Percentiles rank a stretch among this genome's conserved stretches.
These are phyloP conservation scores for Wickerhamiella slavikovae DNA, from an alignment of 805 yeast species.

Conservation along the genomic window DNA sequence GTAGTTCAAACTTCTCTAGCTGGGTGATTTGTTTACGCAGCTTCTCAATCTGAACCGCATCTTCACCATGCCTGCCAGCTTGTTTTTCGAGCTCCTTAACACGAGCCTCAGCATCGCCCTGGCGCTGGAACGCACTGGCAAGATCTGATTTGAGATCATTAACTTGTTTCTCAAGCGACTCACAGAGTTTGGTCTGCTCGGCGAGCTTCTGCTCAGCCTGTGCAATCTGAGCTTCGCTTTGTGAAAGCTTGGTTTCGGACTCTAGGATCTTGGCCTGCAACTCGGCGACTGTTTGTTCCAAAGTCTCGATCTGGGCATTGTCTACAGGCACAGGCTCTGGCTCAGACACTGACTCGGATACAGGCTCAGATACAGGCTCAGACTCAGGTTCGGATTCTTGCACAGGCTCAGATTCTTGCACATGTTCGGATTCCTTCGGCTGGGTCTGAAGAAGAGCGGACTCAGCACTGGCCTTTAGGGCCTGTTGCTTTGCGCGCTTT, in stretches of 20 bases:
- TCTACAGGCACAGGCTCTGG: conserved; percentile 3
- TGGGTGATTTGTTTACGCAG: neutral
- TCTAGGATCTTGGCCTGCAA: conserved; percentile 7
- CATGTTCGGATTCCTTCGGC: too few species aligned
- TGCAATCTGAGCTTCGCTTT: too few species aligned
- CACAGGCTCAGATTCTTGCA: too few species aligned
- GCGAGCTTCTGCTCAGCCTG: too few species aligned
- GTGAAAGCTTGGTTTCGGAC: too few species aligned
- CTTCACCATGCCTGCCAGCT: neutral
- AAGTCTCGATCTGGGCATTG: conserved; percentile 4
- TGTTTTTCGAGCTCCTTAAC: neutral
- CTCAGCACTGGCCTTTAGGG: too few species aligned
- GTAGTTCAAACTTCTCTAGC: neutral
- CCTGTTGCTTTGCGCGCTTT: too few species aligned
- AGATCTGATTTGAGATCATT: conserved; percentile 2
- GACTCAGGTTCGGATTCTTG: too few species aligned
- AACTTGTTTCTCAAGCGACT: conserved; percentile 7
- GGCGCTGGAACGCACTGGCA: neutral
- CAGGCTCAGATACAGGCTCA: neutral
- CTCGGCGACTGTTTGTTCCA: conserved; percentile 8
- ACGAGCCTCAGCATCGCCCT: conserved; percentile 1
- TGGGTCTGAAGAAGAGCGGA: too few species aligned
- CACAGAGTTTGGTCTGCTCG: too few species aligned
- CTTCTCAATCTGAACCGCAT: neutral
- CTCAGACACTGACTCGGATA: conserved; percentile 3